Conservation (phyloP, 257 asterid genomes). For the Thymus quinquecostatus region DNA sequence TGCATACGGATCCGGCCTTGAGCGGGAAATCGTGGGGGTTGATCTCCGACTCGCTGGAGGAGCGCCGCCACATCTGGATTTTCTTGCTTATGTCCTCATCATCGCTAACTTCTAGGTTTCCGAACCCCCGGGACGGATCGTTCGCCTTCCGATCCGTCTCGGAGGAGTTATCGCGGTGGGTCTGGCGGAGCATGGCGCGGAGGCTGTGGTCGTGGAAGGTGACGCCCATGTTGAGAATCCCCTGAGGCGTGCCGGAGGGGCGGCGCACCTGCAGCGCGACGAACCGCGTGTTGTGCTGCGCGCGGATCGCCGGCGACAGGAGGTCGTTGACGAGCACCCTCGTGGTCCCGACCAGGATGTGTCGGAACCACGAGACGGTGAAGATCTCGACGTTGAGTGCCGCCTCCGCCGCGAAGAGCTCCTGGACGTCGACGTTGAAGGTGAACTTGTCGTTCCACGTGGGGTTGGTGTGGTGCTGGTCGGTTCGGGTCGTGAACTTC, state of each 20-base stretch:
- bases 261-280: constrained; percentile 73
- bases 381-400: constrained; percentile 61
- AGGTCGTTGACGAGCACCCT: constrained; percentile 55
- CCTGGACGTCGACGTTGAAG: constrained; percentile 51
- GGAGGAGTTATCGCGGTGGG: not conserved
- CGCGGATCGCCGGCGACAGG: constrained; percentile 27
- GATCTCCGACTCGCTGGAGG: constrained; percentile 42
- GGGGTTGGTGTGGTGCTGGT: constrained; percentile 53
- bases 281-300: constrained; percentile 33
- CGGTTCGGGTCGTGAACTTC: constrained; percentile 53
- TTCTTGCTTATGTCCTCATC: constrained; percentile 27
- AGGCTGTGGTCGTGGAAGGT: constrained; percentile 49
- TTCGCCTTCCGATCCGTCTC: not conserved
- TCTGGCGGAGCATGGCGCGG: constrained; percentile 46
- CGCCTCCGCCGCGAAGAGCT: constrained; percentile 43
- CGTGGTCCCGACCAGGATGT: constrained; percentile 59
- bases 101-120: not conserved
- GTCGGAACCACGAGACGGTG: constrained; percentile 66
- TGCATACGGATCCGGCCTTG: constrained; percentile 47
- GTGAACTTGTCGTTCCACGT: constrained; percentile 76
- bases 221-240: constrained; percentile 82
- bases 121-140: not conserved
- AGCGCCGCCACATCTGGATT: constrained; percentile 48
- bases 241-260: constrained; percentile 78
- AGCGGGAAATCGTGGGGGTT: constrained; percentile 39